A percentile compares a stretch with the other conserved stretches of the same genome.
These are phyloP conservation scores for Peribolospora baueri DNA, from an alignment of 768 basidiomycete species.

Conservation along the genomic window DNA sequence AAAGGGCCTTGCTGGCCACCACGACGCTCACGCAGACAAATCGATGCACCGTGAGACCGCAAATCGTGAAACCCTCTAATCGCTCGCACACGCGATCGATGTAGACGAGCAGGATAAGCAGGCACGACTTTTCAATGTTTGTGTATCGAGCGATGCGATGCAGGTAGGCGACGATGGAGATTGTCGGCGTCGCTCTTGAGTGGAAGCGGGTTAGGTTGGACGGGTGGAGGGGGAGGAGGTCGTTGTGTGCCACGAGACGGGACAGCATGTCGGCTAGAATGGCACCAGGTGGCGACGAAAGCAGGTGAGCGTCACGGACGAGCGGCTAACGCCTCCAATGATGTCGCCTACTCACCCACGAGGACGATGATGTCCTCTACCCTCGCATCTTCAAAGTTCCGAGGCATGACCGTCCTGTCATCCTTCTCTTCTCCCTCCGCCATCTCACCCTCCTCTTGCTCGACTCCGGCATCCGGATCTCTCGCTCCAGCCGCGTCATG, in stretches of 20 bases:
- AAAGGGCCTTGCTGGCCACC: slow-evolving; percentile 79
- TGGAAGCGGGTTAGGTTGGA: slow-evolving; percentile 86
- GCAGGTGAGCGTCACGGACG: no score
- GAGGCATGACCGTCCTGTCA: no score
- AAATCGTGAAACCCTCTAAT: slow-evolving; percentile 68
- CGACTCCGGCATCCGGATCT: no score
- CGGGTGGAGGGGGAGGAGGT: slow-evolving; percentile 73
- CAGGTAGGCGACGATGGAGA: slow-evolving; percentile 75
- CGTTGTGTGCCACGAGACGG: slow-evolving; percentile 83
- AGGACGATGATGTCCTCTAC: no score
- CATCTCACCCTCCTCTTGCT: no score
- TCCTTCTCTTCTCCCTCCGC: no score
- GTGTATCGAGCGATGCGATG: slow-evolving; percentile 82
- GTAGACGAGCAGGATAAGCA: slow-evolving; percentile 62
- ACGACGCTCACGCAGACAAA: slow-evolving; percentile 86
- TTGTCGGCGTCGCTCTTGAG: slow-evolving; percentile 68
- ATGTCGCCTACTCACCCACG: no score
- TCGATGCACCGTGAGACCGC: slow-evolving; percentile 88
- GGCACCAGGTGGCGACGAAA: no score
- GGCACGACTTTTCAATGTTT: slow-evolving; percentile 71
- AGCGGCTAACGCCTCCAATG: no score
- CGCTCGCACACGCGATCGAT: slow-evolving; percentile 82
- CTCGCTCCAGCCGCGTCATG: no score
- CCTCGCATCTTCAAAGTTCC: no score
- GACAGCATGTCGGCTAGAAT: slow-evolving; percentile 76